Conservation (phyloP, 148 eudicot species). For the Nyssa sinensis region DNA sequence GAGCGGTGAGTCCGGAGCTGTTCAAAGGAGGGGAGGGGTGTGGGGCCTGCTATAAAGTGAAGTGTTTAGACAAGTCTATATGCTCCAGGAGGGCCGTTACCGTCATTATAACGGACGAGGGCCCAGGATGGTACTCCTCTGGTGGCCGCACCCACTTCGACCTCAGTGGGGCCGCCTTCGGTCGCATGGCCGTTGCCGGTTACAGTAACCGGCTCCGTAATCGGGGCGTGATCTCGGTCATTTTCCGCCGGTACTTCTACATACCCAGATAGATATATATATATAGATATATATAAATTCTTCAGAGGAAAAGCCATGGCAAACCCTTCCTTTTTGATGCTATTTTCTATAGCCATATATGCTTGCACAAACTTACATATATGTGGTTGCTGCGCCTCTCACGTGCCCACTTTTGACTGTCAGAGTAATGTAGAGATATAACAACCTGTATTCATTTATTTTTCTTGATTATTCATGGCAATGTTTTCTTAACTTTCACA, state of each 20-base stretch:
- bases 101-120: slow-evolving; percentile 84
- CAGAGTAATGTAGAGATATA: too few species aligned
- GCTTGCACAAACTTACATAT: too few species aligned
- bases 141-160: slow-evolving; percentile 67
- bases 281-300: not conserved
- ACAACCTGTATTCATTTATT: too few species aligned
- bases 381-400: too few species aligned
- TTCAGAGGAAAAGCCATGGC: too few species aligned
- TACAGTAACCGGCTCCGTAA: slow-evolving; percentile 55
- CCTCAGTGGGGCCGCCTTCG: slow-evolving; percentile 91
- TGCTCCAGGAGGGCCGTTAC: slow-evolving; percentile 86
- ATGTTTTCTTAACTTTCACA: too few species aligned
- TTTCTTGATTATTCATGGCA: too few species aligned
- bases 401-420: too few species aligned
- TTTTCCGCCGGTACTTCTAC: slow-evolving; percentile 55
- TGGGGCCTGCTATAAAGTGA: slow-evolving; percentile 93
- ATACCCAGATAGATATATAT: not conserved
- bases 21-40: slow-evolving; percentile 94
- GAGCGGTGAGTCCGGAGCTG: slow-evolving; percentile 76
- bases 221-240: slow-evolving; percentile 59
- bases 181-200: slow-evolving; percentile 73
- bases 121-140: slow-evolving; percentile 83
- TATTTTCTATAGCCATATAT: too few species aligned
- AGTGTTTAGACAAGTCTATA: slow-evolving; percentile 68
- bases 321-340: too few species aligned